A percentile compares a stretch with the other conserved stretches of the same genome.
These are phyloP conservation scores for Colletotrichum lini DNA, from an alignment of 2,329 filamentous ascomycete species.

Conservation along the genomic window DNA sequence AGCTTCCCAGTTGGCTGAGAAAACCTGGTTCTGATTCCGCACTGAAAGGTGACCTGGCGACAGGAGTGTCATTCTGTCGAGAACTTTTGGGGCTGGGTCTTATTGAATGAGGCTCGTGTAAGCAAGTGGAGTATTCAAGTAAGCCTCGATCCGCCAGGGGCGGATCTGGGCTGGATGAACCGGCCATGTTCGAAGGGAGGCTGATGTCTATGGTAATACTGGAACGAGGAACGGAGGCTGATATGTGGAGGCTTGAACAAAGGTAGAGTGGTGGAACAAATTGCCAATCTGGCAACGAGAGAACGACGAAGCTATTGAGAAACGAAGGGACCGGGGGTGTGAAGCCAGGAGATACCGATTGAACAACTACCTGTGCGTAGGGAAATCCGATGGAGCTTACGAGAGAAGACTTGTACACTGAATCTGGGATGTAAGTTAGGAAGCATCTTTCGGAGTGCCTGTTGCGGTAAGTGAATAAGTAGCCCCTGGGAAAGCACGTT, in stretches of 20 bases:
- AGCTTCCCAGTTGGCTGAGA: neutral
- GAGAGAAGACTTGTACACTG: no score
- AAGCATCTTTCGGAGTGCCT: neutral
- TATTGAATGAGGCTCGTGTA: neutral
- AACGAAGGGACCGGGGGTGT: neutral
- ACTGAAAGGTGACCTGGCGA: neutral
- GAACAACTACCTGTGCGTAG: neutral
- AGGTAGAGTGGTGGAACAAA: neutral
- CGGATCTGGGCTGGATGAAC: constrained; percentile 9
- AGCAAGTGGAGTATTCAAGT: neutral
- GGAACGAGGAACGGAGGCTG: no score
- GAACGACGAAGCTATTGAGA: neutral
- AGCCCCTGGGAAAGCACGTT: neutral
- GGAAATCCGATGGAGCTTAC: neutral
- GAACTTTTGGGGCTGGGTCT: neutral
- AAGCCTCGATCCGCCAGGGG: neutral
- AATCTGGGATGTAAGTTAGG: no score
- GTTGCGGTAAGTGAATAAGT: neutral
- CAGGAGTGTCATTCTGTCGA: neutral
- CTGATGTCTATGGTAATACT: neutral
- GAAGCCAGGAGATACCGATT: neutral
- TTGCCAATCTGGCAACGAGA: neutral
- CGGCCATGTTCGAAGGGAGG: neutral
- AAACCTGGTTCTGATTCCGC: neutral
- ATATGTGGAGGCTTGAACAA: neutral